Base-by-base conservation (phyloP, 1,284 basidiomycete species). In the Ganoderma boninense region DNA sequence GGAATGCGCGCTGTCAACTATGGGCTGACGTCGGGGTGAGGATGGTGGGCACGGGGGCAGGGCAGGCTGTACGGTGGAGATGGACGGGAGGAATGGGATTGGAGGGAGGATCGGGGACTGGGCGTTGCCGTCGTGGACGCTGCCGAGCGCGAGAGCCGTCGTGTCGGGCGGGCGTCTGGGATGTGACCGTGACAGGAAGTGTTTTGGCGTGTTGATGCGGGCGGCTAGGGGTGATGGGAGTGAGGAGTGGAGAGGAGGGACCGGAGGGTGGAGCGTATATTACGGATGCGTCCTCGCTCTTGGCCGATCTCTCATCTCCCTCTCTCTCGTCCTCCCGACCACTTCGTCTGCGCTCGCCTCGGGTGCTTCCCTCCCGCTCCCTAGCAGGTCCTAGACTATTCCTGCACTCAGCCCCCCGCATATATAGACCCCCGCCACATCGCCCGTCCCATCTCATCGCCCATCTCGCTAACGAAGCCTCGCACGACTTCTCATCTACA, bases 221-320 rank as follows among this genome's bases (percentile, higher is more conserved):
- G 57, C 32, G 63, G 20, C 64, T 26, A 32, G 42, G 38, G 64
- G 38, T 62, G 65, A 67, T 68, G 46, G 46, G 46, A 23, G 65
- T 66, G 62, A 54, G 62, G 60, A 65, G 67, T 59, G 68, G 68
- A n/a, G 62, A 57, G 54, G 54, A 26, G 23, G 46, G 13, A 23
- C 49, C 23, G 61, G 70, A 43, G 54, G 56, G 61, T 40, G 73
- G 70, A 69, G 65, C 66, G 66, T 74, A 74, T 74, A 74, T 71
- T 74, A 74, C 67, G 67, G 63, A 70, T 65, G 62, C 57, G 57
- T 56, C 62, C 49, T 65, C 68, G 64, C 60, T 42, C 64, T 64
- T 57, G 69, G 66, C 73, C 67, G 73, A 74, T 74, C 73, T 70
- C 65, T 44, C 71, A 70, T 70, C 69, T 69, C 70, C 72, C 68